phyloP scores from a whole-genome alignment of 2,329 filamentous ascomycete species.

The Trichoderma sp. region DNA sequence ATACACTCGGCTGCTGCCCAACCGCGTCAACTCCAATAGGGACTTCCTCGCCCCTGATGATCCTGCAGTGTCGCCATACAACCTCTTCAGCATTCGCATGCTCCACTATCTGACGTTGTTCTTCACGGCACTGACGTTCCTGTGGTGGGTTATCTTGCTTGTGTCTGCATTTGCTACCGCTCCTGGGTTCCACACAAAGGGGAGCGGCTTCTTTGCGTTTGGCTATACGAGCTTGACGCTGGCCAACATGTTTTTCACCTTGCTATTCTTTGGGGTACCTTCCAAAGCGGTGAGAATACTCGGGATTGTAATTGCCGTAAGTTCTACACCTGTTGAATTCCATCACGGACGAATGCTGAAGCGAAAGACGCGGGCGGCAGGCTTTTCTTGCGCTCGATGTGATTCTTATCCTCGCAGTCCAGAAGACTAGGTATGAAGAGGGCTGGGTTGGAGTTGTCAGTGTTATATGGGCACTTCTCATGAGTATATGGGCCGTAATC shows the following conservation, averaged over 20 bases:
- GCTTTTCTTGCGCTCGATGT: conserved; percentile 55
- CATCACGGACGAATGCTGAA: conserved; percentile 49
- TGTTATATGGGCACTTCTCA: conserved; percentile 74
- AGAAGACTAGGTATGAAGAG: conserved; percentile 75
- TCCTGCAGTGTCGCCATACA: conserved; percentile 77
- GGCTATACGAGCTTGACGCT: conserved; percentile 76
- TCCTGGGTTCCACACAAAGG: conserved; percentile 78
- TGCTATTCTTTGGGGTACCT: conserved; percentile 85
- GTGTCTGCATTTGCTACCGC: conserved; percentile 88
- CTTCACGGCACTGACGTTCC: conserved; percentile 70
- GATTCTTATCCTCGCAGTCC: conserved; percentile 74
- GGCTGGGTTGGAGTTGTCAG: conserved; percentile 87
- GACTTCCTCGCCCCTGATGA: conserved; percentile 41
- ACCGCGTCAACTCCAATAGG: conserved; percentile 53
- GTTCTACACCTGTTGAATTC: conserved; percentile 24
- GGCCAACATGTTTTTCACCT: conserved; percentile 68
- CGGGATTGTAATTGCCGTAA: conserved; percentile 60
- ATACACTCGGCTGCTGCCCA: conserved; percentile 65
- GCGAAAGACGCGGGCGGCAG: conserved; percentile 24
- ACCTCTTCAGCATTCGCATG: conserved; percentile 84
- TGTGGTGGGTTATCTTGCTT: conserved; percentile 94
- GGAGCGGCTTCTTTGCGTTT: conserved; percentile 90
- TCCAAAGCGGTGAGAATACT: conserved; percentile 75
- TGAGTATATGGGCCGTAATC: conserved; percentile 73
- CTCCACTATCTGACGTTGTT: conserved; percentile 74